Evolutionary conservation across 2,329 filamentous ascomycete genomes (phyloP), one percentile per base, ranked within the genome.

Genomic region (Eutypella sp.): DNA sequence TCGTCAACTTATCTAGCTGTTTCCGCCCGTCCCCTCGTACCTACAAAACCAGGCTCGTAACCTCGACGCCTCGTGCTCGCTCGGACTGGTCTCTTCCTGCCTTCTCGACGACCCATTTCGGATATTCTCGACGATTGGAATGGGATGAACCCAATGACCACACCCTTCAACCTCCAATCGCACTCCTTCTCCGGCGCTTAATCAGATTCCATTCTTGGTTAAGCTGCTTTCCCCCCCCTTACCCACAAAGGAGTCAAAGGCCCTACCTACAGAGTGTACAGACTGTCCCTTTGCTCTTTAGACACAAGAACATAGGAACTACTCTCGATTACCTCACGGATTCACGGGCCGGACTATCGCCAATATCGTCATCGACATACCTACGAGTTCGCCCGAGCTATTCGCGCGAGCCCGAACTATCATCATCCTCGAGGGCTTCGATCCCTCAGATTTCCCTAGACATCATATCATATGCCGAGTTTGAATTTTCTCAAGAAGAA

Each of bases 401-500:
- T 27, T 20, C 40, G 23, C 18, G 16, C 40, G 2, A 53, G 39
- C 45, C 41, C 44, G 40, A 48, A 40, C 39, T 42, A 46, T 50
- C 25, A 44, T 53, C 40, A 46, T 43, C 27, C 34, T 40, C 47
- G 47, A 55, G 59, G 57, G 52, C 29, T 47, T 49, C 41, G 37
- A 41, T 25, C 49, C 57, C 53, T 54, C 55, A 53, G 56, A n/a
- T 46, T 53, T 59, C 52, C 60, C 58, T 56, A 57, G 48, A 53
- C 56, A 51, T 54, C 58, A 56, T 60, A 57, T 59, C 67, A 62
- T 64, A 97, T 99, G 93, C 93, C 91, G 84, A 88, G 82, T 70
- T 81, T 96, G 76, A 89, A 89, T 70, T 90, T 96, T 67, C 82
- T 97, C 67, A 96, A 96, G 81, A 97, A 96, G 82, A 96, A 95